Conservation (phyloP, 1,284 basidiomycete genomes). For the Sporisorium iseilematis-ciliati region DNA sequence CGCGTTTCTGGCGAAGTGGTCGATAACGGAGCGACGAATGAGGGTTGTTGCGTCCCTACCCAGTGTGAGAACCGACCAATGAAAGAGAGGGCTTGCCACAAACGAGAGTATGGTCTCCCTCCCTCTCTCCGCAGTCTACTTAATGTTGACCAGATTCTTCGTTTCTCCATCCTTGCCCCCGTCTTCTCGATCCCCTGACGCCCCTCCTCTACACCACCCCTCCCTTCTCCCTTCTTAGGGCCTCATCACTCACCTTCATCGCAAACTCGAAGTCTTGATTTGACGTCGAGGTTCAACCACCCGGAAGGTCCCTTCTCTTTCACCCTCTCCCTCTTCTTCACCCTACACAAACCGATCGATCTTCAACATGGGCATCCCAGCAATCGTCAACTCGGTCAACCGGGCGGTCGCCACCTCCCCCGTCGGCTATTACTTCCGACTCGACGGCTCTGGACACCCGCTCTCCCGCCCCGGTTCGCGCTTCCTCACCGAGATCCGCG, state of each 20-base stretch:
- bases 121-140: constrained; percentile 5
- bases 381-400: constrained; percentile 65
- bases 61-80: not conserved
- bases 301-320: not conserved
- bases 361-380: constrained; percentile 27
- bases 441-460: constrained; percentile 84
- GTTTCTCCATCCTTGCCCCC: not conserved
- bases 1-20: not conserved
- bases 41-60: not conserved
- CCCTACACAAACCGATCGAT: not conserved
- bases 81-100: constrained; percentile 4
- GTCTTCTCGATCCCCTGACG: constrained; percentile 1
- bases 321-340: not conserved
- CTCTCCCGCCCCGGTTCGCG: constrained; percentile 81
- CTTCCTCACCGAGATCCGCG: constrained; percentile 72
- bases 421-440: constrained; percentile 83
- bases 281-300: constrained; percentile 20
- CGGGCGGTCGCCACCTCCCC: constrained; percentile 76
- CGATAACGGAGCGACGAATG: not conserved
- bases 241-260: not conserved
- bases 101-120: not conserved
- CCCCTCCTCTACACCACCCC: constrained; percentile 8
- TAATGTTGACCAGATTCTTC: not conserved
- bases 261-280: constrained; percentile 37
- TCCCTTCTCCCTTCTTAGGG: not conserved